Percentiles rank a stretch among this genome's conserved stretches.
Conservation (phyloP, 768 basidiomycete genomes). For the Auricularia cornea region DNA sequence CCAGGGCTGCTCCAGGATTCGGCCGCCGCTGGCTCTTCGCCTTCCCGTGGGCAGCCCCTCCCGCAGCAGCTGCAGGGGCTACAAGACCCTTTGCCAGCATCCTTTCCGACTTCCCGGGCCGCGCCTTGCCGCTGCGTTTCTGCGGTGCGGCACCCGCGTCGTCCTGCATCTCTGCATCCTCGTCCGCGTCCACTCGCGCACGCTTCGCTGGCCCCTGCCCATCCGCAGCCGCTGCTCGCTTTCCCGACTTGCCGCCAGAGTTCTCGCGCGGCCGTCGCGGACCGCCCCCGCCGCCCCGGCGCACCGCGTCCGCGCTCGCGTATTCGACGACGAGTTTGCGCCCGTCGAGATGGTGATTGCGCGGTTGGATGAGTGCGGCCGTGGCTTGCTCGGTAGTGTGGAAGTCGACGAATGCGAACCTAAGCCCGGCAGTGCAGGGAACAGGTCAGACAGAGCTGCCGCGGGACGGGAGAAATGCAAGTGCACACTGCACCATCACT, state of each 20-base stretch:
- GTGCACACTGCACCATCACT: slow-evolving; percentile 14
- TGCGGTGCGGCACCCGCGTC: not conserved
- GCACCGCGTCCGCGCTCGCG: slow-evolving; percentile 81
- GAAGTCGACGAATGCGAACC: slow-evolving; percentile 95
- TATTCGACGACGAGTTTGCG: slow-evolving; percentile 82
- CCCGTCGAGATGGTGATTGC: slow-evolving; percentile 78
- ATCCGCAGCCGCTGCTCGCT: not conserved
- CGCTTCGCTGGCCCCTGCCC: not conserved
- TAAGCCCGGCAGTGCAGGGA: slow-evolving; percentile 20
- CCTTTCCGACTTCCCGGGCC: not conserved
- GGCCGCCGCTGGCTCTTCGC: not conserved
- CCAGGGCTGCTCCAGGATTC: slow-evolving; percentile 14
- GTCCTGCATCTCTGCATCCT: not conserved
- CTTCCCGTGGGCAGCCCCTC: not conserved
- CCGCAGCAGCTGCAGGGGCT: not conserved
- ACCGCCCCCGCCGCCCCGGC: slow-evolving; percentile 56
- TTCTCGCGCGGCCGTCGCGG: not conserved
- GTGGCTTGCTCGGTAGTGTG: slow-evolving; percentile 71
- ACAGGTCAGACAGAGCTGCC: not conserved
- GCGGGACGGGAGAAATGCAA: not conserved
- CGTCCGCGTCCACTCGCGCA: not conserved
- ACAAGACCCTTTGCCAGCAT: not conserved
- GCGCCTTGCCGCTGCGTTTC: not conserved
- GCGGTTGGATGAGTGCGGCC: slow-evolving; percentile 67
- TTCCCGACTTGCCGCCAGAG: not conserved